Percentiles rank a stretch among this genome's conserved stretches.
These are phyloP conservation scores for Pochonia chlamydosporia DNA, from an alignment of 2,329 filamentous ascomycete species.

Conservation along the genomic window DNA sequence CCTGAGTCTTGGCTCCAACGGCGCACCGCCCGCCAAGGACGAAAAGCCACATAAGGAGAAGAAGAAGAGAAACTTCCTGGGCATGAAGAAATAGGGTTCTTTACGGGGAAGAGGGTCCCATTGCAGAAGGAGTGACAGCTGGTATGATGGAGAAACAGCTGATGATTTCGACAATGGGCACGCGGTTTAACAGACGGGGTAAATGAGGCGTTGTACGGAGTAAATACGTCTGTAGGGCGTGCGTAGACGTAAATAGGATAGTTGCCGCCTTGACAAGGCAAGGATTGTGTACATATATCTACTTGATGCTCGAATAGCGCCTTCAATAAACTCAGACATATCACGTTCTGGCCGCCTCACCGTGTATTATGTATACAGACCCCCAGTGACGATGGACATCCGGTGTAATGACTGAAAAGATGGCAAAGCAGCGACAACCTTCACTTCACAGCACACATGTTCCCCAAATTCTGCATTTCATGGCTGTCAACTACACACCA, in stretches of 20 bases:
- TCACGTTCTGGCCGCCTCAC: too few species aligned
- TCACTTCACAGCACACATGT: not conserved
- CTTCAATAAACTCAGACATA: too few species aligned
- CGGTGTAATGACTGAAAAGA: too few species aligned
- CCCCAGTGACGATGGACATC: too few species aligned
- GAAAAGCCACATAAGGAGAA: slow-evolving; percentile 51
- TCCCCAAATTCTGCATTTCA: not conserved
- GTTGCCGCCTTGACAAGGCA: not conserved
- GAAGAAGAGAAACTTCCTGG: slow-evolving; percentile 54
- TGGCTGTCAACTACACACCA: not conserved
- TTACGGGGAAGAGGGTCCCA: slow-evolving; percentile 10
- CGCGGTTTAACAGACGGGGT: too few species aligned
- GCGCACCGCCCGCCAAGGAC: slow-evolving; percentile 20
- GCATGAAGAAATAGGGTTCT: slow-evolving; percentile 50
- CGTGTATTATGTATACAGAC: too few species aligned
- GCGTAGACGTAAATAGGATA: not conserved
- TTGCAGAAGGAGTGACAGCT: not conserved
- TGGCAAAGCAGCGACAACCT: too few species aligned
- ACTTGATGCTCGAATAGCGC: too few species aligned
- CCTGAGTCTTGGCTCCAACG: slow-evolving; percentile 41
- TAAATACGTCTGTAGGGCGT: not conserved
- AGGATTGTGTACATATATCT: too few species aligned
- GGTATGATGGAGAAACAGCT: too few species aligned
- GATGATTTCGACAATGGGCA: too few species aligned
- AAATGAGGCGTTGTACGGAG: not conserved